A percentile compares a stretch with the other conserved stretches of the same genome.
Evolutionary conservation across 768 basidiomycete genomes (phyloP).

Genomic region (Pleurotus djamor): DNA sequence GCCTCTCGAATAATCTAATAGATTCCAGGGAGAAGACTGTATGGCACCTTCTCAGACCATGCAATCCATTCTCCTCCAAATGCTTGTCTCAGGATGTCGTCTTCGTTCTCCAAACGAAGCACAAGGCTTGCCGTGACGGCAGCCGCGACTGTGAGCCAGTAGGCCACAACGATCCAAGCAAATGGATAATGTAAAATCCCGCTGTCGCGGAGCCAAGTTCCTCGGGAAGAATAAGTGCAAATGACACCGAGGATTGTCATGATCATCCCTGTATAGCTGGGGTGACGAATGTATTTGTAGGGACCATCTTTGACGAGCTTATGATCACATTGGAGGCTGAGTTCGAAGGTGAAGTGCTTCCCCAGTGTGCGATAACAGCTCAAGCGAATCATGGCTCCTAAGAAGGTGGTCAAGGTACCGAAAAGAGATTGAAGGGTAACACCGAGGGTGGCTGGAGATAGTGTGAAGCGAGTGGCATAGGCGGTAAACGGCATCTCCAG

Average conservation of each 20-base stretch:
- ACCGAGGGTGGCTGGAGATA: background rate
- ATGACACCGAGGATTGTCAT: conserved; percentile 6
- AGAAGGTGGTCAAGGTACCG: conserved; percentile 2
- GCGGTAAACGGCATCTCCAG: background rate
- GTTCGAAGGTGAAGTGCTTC: conserved; percentile 45
- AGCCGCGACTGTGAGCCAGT: background rate
- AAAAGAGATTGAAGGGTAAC: conserved; percentile 3
- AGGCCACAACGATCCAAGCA: background rate
- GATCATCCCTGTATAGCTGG: conserved; percentile 6
- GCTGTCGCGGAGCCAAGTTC: conserved; percentile 5
- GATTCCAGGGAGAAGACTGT: background rate
- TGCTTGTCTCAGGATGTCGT: conserved; percentile 3
- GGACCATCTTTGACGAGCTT: conserved; percentile 5
- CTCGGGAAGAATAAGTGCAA: background rate
- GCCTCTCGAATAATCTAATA: background rate
- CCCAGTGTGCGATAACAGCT: conserved; percentile 44
- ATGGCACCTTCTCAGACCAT: conserved; percentile 3
- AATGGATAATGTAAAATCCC: conserved; percentile 1
- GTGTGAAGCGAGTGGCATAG: background rate
- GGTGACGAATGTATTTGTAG: conserved; percentile 7
- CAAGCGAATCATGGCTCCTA: conserved; percentile 23
- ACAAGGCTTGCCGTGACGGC: conserved; percentile 6
- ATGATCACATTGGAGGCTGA: conserved; percentile 41
- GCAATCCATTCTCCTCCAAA: conserved; percentile 3
- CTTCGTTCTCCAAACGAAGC: conserved; percentile 3